These are phyloP conservation scores for Saccharomyces pastorianus DNA, from an alignment of 1,139 yeast genomes.

Conservation along the genomic window DNA sequence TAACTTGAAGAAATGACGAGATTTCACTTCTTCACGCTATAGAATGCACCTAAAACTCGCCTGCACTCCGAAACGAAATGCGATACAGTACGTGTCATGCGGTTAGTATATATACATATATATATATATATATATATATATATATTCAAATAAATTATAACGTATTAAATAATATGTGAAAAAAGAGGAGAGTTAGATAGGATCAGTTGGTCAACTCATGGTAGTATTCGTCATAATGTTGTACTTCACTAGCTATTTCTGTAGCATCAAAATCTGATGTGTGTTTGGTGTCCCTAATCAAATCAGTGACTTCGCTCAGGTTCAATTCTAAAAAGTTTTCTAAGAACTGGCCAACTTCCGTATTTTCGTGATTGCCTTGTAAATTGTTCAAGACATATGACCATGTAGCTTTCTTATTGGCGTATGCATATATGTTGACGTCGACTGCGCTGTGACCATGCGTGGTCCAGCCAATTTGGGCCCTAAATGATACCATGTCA, in stretches of 20 bases:
- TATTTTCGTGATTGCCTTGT: slow-evolving; percentile 77
- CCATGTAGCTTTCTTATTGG: slow-evolving; percentile 43
- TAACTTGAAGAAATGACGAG: neutral
- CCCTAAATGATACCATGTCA: slow-evolving; percentile 57
- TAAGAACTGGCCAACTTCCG: slow-evolving; percentile 69
- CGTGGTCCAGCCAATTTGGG: slow-evolving; percentile 81
- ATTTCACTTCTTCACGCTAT: neutral
- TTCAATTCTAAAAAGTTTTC: slow-evolving; percentile 49
- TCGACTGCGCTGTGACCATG: slow-evolving; percentile 89
- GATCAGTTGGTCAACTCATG: slow-evolving; percentile 6
- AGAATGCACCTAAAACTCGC: neutral
- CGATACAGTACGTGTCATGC: neutral
- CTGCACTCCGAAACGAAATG: neutral
- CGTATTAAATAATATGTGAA: neutral
- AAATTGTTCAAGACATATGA: slow-evolving; percentile 40
- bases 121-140: neutral
- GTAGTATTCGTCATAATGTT: slow-evolving; percentile 8
- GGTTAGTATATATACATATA: neutral
- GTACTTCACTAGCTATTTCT: slow-evolving; percentile 1
- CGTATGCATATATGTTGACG: slow-evolving; percentile 70
- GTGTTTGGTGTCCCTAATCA: slow-evolving; percentile 41
- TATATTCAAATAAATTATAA: neutral
- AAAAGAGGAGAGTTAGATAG: neutral
- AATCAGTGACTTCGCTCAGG: slow-evolving; percentile 43
- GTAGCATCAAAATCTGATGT: slow-evolving; percentile 24